A percentile compares a stretch with the other conserved stretches of the same genome.
Conservation (phyloP, 257 asterid genomes). For the Fraxinus excelsior region DNA sequence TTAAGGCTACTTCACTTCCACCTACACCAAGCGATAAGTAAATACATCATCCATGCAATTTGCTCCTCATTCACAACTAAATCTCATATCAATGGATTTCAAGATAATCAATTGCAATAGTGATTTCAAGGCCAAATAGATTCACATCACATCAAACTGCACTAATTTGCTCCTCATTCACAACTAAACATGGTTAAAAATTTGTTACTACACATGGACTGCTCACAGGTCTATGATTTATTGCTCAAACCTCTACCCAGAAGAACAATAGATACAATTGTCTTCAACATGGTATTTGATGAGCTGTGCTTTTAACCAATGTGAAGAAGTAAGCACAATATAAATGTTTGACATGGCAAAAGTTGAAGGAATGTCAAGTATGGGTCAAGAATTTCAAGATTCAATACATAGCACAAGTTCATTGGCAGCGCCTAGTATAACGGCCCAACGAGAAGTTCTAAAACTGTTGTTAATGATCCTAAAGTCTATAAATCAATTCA, state of each 20-base stretch:
- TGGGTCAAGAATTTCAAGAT: constrained; percentile 3
- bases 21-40: constrained; percentile 35
- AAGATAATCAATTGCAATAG: neutral
- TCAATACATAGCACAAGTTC: neutral
- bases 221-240: neutral
- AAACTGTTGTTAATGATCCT: neutral
- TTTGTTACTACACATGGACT: neutral
- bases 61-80: too few species aligned
- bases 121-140: neutral
- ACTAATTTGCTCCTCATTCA: constrained; percentile 9
- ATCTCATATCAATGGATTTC: neutral
- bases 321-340: neutral
- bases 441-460: neutral
- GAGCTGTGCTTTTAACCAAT: neutral
- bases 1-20: constrained; percentile 40
- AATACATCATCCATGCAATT: neutral
- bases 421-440: neutral
- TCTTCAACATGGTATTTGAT: neutral
- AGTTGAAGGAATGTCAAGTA: neutral
- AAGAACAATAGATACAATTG: neutral
- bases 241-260: neutral
- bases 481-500: neutral
- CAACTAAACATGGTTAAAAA: neutral
- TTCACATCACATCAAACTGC: neutral
- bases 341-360: neutral